Evolutionary conservation across 768 basidiomycete species (phyloP), one percentile per base, ranked within the genome.

Genomic region (Mycena maculata): DNA sequence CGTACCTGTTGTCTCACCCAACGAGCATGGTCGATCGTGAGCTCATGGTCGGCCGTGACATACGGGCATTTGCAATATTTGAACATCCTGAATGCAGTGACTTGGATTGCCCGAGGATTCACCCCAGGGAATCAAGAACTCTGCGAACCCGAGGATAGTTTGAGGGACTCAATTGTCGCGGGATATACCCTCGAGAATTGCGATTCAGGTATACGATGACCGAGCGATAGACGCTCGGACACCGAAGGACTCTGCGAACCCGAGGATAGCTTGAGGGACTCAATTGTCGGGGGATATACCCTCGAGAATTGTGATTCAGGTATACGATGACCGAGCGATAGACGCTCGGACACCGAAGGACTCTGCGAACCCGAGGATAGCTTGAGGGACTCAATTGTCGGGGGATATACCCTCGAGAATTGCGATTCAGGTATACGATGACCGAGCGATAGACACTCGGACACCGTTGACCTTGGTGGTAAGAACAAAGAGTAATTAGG

Each of bases 401-500:
- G 10, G 48, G 27, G 48, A 49, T 30, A 16, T 49, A 49, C 48
- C 48, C 16, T 13, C 48, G 28, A 49, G 48, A 49, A 49, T 49
- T 28, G 16, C 10, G 18, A 28, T 30, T 25, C 18, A 49, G 25
- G 48, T 49, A 2, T n/a, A 52, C 31, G n/a, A 25, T 36, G 31
- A 4, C 52, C 22, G 52, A 53, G 52, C n/a, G 52, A 53, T 53
- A 16, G n/a, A 53, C 52, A 25, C 52, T 53, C 33, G 22, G 36
- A 23, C 31, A 53, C n/a, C 16, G 22, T 23, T 13, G 39, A 15
- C 13, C 11, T 15, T 15, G 39, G 18, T 13, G 13, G 18, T 15
- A 15, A 20, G 18, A 41, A 41, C 13, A 41, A 20, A 18, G 13
- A 41, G 18, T 13, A 41, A 15, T 13, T 5, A 13, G 16, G 39